Evolutionary conservation across 805 yeast species (phyloP), one percentile per base, ranked within the genome.

Genomic region (Suhomyces vadensis): DNA sequence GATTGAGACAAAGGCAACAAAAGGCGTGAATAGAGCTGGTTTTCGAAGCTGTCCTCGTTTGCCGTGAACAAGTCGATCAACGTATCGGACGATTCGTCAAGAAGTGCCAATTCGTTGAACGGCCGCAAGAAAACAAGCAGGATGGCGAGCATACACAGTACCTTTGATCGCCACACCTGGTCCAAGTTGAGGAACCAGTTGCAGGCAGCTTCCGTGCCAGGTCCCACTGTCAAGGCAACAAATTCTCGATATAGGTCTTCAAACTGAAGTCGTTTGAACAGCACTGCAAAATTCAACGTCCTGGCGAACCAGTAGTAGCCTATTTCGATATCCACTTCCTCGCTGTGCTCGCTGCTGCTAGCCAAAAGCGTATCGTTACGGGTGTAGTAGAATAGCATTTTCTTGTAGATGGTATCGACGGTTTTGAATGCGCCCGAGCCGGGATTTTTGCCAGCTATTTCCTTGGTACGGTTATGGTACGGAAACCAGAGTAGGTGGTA

Each of bases 91-190:
- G 46, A 36, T 16, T 49, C 53, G 24, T 60, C 60, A n/a, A 61
- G 38, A 29, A 63, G 54, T 3, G 59, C 39, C 26, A 67, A 50
- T 11, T 54, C 55, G 31, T 55, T 60, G 52, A 64, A 65, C 8
- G 73, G 69, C 43, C 58, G 54, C 9, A 60, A 39, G 6, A 64
- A 58, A 2, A 65, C 49, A 17, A 56, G 46, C 2, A 60, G 57
- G 6, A 64, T 46, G 2, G 56, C 58, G 33, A 59, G 56, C 58
- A 64, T 51, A 3, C 52, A 35, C 13, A 64, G 43, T 5, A 65
- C 42, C 37, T 56, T 57, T 2, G 62, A 45, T 41, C 50, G 50
- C 27, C 59, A 37, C 3, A 43, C 21, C 6, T 43, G 25, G 20
- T 17, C n/a, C 2, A 39, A 45, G 21, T 33, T 40, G 17, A 35